A percentile compares a stretch with the other conserved stretches of the same genome.
These are phyloP conservation scores for Lindgomyces ingoldianus DNA, from an alignment of 495 filamentous ascomycete genomes.

Conservation along the genomic window DNA sequence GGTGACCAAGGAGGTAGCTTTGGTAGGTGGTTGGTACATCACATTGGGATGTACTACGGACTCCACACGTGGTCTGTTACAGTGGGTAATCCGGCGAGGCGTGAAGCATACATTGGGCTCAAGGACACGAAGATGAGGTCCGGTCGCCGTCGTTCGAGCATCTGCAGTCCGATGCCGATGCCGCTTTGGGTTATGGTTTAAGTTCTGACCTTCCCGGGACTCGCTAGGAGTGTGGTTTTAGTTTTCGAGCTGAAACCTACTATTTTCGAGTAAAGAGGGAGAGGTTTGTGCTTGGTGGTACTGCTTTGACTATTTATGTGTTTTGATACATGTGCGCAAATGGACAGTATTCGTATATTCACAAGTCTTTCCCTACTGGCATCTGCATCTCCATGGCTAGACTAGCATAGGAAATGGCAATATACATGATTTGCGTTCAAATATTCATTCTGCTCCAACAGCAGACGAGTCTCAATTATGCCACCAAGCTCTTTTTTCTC, in stretches of 20 bases:
- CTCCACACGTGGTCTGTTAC: conserved; percentile 82
- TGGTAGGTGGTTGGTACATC: conserved; percentile 94
- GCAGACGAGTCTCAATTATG: too few relatives aligned
- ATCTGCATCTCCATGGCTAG: not conserved
- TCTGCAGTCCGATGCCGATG: conserved; percentile 13
- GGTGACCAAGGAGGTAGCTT: conserved; percentile 77
- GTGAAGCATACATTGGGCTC: conserved; percentile 89
- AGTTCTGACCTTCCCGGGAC: not conserved
- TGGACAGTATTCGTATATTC: not conserved
- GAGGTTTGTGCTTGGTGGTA: not conserved
- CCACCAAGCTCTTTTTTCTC: too few relatives aligned
- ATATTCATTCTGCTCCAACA: not conserved
- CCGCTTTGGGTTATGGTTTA: conserved; percentile 31
- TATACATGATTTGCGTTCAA: not conserved
- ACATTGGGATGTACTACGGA: conserved; percentile 89
- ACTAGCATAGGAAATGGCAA: not conserved
- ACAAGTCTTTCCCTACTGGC: not conserved
- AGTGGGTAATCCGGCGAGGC: conserved; percentile 69
- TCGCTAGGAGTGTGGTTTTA: not conserved
- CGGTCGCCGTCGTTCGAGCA: not conserved
- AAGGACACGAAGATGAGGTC: conserved; percentile 40
- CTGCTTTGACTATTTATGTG: not conserved
- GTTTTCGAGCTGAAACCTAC: not conserved
- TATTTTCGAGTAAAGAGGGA: too few relatives aligned
- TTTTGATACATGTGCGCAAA: not conserved